Base-by-base conservation (phyloP, 2,329 filamentous ascomycete genomes). In the Diplodia sapinea region DNA sequence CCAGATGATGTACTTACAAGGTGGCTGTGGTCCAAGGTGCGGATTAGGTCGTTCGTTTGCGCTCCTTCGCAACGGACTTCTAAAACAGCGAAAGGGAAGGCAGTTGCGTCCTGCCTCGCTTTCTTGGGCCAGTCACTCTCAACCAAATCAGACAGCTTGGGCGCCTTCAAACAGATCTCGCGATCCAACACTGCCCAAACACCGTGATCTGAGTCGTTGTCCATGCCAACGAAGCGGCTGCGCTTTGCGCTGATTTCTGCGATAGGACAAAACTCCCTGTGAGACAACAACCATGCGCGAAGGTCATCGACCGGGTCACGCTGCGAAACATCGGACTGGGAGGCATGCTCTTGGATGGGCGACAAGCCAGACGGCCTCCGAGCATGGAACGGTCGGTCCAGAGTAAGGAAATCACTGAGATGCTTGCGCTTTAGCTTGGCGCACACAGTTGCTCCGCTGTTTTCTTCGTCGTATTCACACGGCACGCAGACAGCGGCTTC, bases 21-120 rank as follows among this genome's bases (percentile, higher is more conserved):
- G 71, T 85, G 81, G 69, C 80, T 84, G 50, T 76, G 73, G 68
- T 85, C 81, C 26, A 86, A 75, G 5, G 75, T 74, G 57, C 80
- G 73, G 26, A 84, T 74, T 15, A 85, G 73, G 29, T 77, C 74
- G 23, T 74, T 72, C 29, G 76, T 75, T 40, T 75, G 72, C 40
- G 72, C 71, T 4, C 83, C 83, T 73, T 86, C 83, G 64, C 80
- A 79, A 33, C 84, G 80, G 36, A 87, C 76, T 55, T 83, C 79
- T 1, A 87, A 76, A 17, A 86, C 78, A 33, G 83, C 83, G 72
- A 85, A 82, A 5, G 84, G 84, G 70, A 87, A 86, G 6, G 62
- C 63, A 12, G 54, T 59, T 2, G 74, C 72, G 23, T 72, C 71
- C 49, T 69, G 71, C 33, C 71, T 72, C 40, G 72, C 71, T 40